phyloP scores from a whole-genome alignment of 2,329 filamentous ascomycete genomes.

The Triangularia verruculosa region DNA sequence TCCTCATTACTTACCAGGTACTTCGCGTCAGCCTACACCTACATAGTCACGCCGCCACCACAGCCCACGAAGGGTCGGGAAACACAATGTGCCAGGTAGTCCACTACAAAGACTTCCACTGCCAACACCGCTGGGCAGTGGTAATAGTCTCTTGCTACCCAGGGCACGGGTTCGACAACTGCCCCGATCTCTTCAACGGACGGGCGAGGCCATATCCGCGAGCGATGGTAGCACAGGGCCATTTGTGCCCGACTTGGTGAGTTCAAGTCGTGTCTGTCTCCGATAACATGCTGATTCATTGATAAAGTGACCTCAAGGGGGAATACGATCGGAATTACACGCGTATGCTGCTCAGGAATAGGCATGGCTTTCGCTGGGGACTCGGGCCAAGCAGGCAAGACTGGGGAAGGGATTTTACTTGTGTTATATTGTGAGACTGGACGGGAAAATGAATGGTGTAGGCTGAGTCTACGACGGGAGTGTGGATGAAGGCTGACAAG shows the following conservation, averaged over 20 bases:
- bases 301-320: background rate
- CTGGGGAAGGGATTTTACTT: background rate
- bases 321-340: background rate
- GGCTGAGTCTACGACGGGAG: no score
- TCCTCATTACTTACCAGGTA: no score
- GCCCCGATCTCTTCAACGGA: slow-evolving; percentile 39
- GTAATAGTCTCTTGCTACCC: slow-evolving; percentile 47
- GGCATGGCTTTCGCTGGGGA: background rate
- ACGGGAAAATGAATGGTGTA: no score
- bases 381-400: background rate
- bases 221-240: slow-evolving; percentile 34
- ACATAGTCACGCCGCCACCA: background rate
- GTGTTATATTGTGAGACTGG: background rate
- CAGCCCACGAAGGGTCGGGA: no score
- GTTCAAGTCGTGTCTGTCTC: no score
- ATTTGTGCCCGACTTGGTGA: slow-evolving; percentile 42
- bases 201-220: slow-evolving; percentile 37
- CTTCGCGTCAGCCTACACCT: background rate
- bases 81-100: slow-evolving; percentile 46
- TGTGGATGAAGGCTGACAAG: no score
- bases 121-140: slow-evolving; percentile 52
- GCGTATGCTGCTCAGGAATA: background rate
- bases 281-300: no score
- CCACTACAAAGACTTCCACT: slow-evolving; percentile 47
- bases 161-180: slow-evolving; percentile 50